Percentiles rank a stretch among this genome's conserved stretches.
phyloP scores from a whole-genome alignment of 371 early-diverging fungal genomes.

The Spiromyces aspiralis region DNA sequence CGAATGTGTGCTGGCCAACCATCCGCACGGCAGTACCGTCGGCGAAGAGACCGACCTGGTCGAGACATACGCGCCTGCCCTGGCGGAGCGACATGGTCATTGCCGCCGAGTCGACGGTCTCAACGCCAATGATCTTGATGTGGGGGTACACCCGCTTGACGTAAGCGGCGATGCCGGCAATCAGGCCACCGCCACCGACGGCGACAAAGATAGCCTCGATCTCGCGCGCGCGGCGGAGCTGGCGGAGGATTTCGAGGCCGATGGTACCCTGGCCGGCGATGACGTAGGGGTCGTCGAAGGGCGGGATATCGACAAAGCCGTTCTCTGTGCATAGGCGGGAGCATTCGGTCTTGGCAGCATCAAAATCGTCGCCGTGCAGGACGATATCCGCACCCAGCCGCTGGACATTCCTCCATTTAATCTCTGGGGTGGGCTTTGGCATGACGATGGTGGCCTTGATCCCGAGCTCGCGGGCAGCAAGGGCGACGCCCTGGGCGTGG shows the following conservation, averaged over 20 bases:
- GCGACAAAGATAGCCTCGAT: slow-evolving; percentile 77
- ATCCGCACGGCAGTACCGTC: slow-evolving; percentile 90
- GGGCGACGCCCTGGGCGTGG: slow-evolving; percentile 91
- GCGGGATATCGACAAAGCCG: slow-evolving; percentile 78
- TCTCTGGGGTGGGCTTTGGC: slow-evolving; percentile 57
- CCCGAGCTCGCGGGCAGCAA: slow-evolving; percentile 77
- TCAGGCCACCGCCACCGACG: slow-evolving; percentile 92
- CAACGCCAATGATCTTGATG: slow-evolving; percentile 79
- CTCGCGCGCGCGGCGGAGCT: slow-evolving; percentile 31
- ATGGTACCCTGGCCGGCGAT: slow-evolving; percentile 97
- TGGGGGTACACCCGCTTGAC: slow-evolving; percentile 74
- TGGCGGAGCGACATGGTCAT: slow-evolving; percentile 61
- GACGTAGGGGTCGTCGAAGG: slow-evolving; percentile 93
- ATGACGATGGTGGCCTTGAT: slow-evolving; percentile 92
- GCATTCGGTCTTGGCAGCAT: slow-evolving; percentile 80
- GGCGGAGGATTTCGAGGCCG: slow-evolving; percentile 82
- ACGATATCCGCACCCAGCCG: slow-evolving; percentile 84
- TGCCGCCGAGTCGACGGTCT: slow-evolving; percentile 78
- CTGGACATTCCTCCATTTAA: slow-evolving; percentile 78
- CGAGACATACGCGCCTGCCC: slow-evolving; percentile 42
- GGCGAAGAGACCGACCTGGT: slow-evolving; percentile 87
- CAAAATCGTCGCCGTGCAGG: slow-evolving; percentile 79
- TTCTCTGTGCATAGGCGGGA: slow-evolving; percentile 45
- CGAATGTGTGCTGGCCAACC: slow-evolving; percentile 79
- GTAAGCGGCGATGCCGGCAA: slow-evolving; percentile 79